Evolutionary conservation across 495 filamentous ascomycete species (phyloP), one percentile per base, ranked within the genome.

Genomic region (Penicillium parvum): DNA sequence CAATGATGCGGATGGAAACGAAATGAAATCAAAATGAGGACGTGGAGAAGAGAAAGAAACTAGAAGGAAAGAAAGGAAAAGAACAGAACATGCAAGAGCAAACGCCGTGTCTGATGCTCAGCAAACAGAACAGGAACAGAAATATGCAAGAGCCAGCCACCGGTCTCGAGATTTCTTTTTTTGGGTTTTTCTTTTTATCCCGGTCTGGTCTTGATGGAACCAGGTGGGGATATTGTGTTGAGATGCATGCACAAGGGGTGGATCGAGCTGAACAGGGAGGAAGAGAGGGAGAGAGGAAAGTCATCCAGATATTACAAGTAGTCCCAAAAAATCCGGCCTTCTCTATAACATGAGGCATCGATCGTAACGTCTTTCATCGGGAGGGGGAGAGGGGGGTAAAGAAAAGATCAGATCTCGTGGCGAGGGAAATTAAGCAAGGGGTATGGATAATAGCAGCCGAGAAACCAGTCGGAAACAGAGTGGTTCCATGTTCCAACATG

Each of bases 271-370:
- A 27, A 27, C 22, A 14, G 36, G 45, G 23, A 33, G 30, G 14
- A 39, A 43, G 25, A 50, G 37, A 32, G 46, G 16, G 18, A 52
- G 37, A 40, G 40, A 58, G 39, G 30, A 33, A 56, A 58, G 49
- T 47, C 44, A 49, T 53, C 41, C 52, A 53, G 58, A 55, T 60
- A 60, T 54, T 57, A 60, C 53, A 62, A 55, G 52, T 50, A 16
- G 43, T 37, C 49, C 46, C 33, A 43, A 52, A 44, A 44, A 44
- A 36, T 54, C 57, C 59, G 49, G 52, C 55, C 63, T 64, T 67
- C 60, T 72, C 65, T 72, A 72, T 68, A 61, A 62, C 64, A 64
- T 68, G 59, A 70, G 61, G 64, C 65, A 63, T 69, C 59, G 65
- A 72, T 65, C 64, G 56, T 68, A 70, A 68, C 52, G 58, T 68